phyloP scores from a whole-genome alignment of 1,284 basidiomycete species.

The Cutaneotrichosporon cyanovorans region DNA sequence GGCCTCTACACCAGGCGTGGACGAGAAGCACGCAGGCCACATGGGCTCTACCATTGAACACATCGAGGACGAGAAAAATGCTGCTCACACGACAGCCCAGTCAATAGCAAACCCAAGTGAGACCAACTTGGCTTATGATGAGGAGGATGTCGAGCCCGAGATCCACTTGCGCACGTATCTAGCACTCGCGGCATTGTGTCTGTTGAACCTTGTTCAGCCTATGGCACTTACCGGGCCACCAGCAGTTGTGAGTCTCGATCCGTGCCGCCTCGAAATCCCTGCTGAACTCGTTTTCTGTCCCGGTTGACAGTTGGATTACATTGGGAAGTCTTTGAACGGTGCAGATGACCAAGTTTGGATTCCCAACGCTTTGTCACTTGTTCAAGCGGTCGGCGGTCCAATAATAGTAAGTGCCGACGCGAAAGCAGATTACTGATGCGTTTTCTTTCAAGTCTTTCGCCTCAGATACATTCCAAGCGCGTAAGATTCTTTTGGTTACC shows the following conservation, averaged over 20 bases:
- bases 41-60: too few species aligned
- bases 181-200: constrained; percentile 1
- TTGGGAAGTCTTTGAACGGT: constrained; percentile 3
- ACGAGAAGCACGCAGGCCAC: too few species aligned
- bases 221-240: constrained; percentile 5
- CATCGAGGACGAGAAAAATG: too few species aligned
- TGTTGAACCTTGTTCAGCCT: constrained; percentile 6
- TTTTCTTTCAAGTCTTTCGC: constrained; percentile 9
- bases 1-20: too few species aligned
- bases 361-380: constrained; percentile 6
- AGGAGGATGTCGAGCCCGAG: constrained; percentile 3
- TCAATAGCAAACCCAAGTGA: too few species aligned
- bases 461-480: constrained; percentile 11
- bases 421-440: too few species aligned
- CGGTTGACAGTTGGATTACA: constrained; percentile 6
- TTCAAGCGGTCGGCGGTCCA: constrained; percentile 7
- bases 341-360: constrained; percentile 4
- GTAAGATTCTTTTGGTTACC: constrained; percentile 3
- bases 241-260: background rate
- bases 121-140: constrained; percentile 1
- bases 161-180: constrained; percentile 3
- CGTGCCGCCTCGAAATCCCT: background rate
- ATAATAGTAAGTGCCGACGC: constrained; percentile 2
- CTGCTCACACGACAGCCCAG: too few species aligned
- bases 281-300: background rate